A percentile compares a stretch with the other conserved stretches of the same genome.
phyloP scores from a whole-genome alignment of 768 basidiomycete species.

The Leccinum obscurum region DNA sequence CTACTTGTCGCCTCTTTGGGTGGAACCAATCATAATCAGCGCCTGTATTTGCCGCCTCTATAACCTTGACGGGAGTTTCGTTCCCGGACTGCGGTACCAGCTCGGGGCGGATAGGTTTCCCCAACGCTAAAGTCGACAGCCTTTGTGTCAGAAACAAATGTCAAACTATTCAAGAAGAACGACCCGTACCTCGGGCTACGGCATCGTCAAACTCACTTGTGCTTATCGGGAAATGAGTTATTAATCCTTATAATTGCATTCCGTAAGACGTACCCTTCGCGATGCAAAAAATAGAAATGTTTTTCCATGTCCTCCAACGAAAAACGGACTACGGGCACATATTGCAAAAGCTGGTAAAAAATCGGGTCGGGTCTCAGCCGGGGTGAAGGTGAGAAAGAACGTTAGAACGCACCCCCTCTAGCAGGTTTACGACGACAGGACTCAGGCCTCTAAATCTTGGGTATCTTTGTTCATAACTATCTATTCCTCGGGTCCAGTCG shows the following conservation, averaged over 20 bases:
- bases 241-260: background rate
- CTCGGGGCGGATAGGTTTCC: constrained; percentile 19
- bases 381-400: background rate
- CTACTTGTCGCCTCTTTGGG: constrained; percentile 2
- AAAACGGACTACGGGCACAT: constrained; percentile 17
- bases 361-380: background rate
- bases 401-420: constrained; percentile 31
- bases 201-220: constrained; percentile 25
- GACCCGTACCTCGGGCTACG: constrained; percentile 21
- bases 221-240: constrained; percentile 13
- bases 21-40: constrained; percentile 23
- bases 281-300: constrained; percentile 25
- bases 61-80: background rate
- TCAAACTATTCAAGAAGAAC: background rate
- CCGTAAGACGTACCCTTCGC: constrained; percentile 21
- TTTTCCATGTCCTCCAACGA: constrained; percentile 22
- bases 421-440: constrained; percentile 24
- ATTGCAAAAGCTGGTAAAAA: constrained; percentile 21
- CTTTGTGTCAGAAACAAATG: constrained; percentile 11
- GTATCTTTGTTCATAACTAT: constrained; percentile 20
- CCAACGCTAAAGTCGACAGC: constrained; percentile 13
- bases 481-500: constrained; percentile 14
- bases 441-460: constrained; percentile 24
- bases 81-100: constrained; percentile 19
- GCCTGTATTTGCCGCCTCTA: constrained; percentile 13